These are phyloP conservation scores for Verticillium klebahnii DNA, from an alignment of 2,329 filamentous ascomycete species.

Conservation along the genomic window DNA sequence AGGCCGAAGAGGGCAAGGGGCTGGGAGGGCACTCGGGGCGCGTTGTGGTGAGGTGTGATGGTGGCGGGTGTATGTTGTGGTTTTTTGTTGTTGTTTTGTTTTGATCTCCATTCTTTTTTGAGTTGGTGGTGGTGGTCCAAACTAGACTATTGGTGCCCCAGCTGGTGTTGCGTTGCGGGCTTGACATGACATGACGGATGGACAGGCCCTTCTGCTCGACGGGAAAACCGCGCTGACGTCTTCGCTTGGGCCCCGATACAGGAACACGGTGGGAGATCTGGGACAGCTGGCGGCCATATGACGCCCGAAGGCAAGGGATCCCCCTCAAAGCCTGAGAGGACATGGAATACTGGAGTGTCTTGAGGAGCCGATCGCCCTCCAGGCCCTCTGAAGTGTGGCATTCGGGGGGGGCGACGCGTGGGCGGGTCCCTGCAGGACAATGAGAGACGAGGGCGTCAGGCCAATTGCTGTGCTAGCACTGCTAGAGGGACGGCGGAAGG, in stretches of 20 bases:
- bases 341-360: neutral
- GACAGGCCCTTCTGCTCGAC: neutral
- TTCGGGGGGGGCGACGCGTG: neutral
- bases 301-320: neutral
- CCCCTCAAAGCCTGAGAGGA: neutral
- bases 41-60: neutral
- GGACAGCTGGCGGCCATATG: neutral
- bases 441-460: neutral
- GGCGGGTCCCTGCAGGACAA: neutral
- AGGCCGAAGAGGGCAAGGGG: neutral
- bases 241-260: neutral
- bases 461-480: neutral
- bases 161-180: neutral
- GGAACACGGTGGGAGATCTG: neutral
- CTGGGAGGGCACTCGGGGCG: neutral
- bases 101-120: neutral
- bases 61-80: neutral
- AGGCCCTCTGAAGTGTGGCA: neutral
- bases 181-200: neutral
- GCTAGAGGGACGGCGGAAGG: neutral
- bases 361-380: neutral
- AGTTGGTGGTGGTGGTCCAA: neutral
- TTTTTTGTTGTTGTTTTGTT: constrained; percentile 1
- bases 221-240: neutral
- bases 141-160: neutral